phyloP scores from a whole-genome alignment of 306 rosid species.

The Medicago arabica region DNA sequence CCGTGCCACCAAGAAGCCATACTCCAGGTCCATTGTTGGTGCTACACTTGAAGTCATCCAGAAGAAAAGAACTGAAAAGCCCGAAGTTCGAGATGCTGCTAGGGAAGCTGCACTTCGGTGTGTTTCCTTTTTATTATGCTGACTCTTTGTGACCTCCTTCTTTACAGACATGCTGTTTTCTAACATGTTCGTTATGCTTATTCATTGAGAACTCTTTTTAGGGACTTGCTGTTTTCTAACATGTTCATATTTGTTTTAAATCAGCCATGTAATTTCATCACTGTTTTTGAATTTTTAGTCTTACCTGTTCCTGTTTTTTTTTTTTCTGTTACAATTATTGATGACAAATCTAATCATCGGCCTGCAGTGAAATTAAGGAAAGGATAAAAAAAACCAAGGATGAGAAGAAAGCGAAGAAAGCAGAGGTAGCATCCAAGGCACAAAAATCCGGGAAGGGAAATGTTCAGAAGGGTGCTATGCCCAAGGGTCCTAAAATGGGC shows the following conservation, averaged over 20 bases:
- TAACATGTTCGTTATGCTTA: too few species aligned
- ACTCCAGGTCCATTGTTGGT: conserved; percentile 45
- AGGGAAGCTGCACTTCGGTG: conserved; percentile 47
- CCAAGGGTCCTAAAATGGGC: conserved; percentile 88
- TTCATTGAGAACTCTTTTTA: background rate
- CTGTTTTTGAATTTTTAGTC: background rate
- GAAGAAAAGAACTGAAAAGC: conserved; percentile 39
- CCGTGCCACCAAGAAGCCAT: conserved; percentile 39
- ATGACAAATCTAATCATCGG: background rate
- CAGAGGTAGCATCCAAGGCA: conserved; percentile 69
- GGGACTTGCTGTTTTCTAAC: too few species aligned
- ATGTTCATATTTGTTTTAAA: background rate
- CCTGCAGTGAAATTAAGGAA: conserved; percentile 79
- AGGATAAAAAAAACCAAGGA: conserved; percentile 89
- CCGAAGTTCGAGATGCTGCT: conserved; percentile 40
- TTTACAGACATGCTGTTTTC: background rate
- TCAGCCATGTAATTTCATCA: background rate
- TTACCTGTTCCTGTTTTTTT: background rate
- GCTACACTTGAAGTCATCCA: conserved; percentile 42
- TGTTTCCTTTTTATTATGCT: background rate
- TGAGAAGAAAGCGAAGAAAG: conserved; percentile 89
- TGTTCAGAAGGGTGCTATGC: conserved; percentile 59
- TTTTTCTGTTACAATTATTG: background rate
- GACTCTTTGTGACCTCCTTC: background rate
- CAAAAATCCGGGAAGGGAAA: conserved; percentile 69